Evolutionary conservation across 768 basidiomycete genomes (phyloP).

Genomic region (Pleurotus salmoneostramineus): DNA sequence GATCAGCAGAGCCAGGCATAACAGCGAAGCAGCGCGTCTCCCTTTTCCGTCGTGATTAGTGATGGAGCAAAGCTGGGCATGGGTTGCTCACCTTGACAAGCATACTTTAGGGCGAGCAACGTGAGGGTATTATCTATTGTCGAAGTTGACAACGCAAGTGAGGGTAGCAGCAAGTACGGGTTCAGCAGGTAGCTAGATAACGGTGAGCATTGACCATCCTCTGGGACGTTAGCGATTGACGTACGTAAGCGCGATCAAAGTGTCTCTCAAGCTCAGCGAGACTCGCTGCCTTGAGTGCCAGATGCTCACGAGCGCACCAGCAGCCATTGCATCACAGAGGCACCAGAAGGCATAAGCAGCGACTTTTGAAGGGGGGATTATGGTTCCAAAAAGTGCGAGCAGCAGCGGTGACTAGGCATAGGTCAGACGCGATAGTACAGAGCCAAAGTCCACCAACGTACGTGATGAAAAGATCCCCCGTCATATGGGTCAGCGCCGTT

Average conservation of each 20-base stretch:
- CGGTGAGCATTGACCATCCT: neutral
- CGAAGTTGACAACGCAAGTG: constrained; percentile 78
- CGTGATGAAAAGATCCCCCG: constrained; percentile 84
- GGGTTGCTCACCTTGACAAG: constrained; percentile 50
- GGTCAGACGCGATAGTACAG: neutral
- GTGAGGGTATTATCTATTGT: constrained; percentile 75
- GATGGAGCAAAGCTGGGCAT: too few species aligned
- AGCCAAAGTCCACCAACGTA: constrained; percentile 30
- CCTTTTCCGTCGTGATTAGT: constrained; percentile 36
- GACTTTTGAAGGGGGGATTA: constrained; percentile 50
- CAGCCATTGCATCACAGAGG: constrained; percentile 58
- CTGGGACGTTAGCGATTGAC: constrained; percentile 18
- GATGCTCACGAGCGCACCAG: constrained; percentile 63
- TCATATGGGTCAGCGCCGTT: constrained; percentile 84
- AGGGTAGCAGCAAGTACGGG: constrained; percentile 81
- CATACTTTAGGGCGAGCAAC: constrained; percentile 66
- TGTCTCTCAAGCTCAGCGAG: constrained; percentile 45
- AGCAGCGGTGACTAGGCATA: constrained; percentile 72
- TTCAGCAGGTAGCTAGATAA: constrained; percentile 77
- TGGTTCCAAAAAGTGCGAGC: constrained; percentile 69
- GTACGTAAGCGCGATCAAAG: constrained; percentile 63
- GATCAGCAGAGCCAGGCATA: constrained; percentile 66
- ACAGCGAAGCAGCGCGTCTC: constrained; percentile 49
- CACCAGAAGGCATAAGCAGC: constrained; percentile 66
- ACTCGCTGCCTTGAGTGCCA: constrained; percentile 63